phyloP scores from a whole-genome alignment of 2,329 filamentous ascomycete genomes.

The Mariannaea sp. region DNA sequence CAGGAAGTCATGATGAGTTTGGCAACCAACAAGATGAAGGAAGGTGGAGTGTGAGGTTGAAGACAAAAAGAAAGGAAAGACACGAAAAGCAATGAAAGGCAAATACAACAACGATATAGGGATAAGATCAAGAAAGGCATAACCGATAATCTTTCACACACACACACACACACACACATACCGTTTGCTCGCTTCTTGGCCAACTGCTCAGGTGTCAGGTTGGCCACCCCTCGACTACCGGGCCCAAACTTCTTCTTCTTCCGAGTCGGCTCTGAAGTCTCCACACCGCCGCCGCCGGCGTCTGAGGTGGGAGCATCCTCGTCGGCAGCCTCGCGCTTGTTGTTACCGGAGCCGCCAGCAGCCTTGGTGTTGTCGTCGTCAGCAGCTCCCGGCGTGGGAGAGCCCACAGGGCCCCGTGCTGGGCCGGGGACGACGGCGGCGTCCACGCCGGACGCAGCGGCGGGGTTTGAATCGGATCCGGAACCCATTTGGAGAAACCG shows the following conservation, averaged over 20 bases:
- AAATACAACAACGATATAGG: not conserved
- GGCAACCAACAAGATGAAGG: not conserved
- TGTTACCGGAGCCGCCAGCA: not conserved
- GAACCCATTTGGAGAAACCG: too few relatives aligned
- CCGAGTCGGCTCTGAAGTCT: constrained; percentile 26
- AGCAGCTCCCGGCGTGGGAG: not conserved
- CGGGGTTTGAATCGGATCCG: constrained; percentile 26
- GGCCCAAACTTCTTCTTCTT: constrained; percentile 54
- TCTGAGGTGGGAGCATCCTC: constrained; percentile 31
- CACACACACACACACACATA: constrained; percentile 47
- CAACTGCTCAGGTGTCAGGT: constrained; percentile 75
- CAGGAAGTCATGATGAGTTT: not conserved
- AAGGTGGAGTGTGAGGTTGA: not conserved
- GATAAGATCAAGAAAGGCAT: not conserved
- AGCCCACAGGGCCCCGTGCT: constrained; percentile 13
- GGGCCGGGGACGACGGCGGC: constrained; percentile 16
- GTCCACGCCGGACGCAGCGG: constrained; percentile 22
- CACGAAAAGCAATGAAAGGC: not conserved
- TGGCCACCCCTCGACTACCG: constrained; percentile 58
- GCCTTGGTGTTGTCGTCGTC: not conserved
- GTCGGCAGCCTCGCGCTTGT: constrained; percentile 29
- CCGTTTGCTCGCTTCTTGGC: constrained; percentile 68
- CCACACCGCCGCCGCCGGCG: constrained; percentile 28
- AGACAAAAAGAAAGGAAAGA: not conserved
- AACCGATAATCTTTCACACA: not conserved